These are phyloP conservation scores for Crataegus laevigata DNA, from an alignment of 306 rosid genomes.

Conservation along the genomic window DNA sequence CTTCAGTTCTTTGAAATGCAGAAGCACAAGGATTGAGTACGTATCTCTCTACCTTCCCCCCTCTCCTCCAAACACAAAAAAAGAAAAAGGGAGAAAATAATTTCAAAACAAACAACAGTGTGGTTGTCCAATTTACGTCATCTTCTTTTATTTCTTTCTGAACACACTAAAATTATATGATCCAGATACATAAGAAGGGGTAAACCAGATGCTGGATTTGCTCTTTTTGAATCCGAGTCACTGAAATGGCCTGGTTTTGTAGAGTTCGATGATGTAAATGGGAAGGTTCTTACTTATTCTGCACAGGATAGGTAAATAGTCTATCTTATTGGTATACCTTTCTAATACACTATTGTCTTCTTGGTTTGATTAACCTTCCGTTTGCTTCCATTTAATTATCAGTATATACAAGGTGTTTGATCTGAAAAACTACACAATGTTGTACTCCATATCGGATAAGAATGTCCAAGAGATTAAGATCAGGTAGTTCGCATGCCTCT, in stretches of 20 bases:
- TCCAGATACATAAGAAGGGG: slow-evolving; percentile 77
- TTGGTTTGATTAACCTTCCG: slow-evolving; percentile 14
- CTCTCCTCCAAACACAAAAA: neutral
- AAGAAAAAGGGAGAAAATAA: no score
- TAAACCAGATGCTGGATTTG: slow-evolving; percentile 84
- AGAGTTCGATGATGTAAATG: slow-evolving; percentile 93
- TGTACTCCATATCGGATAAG: slow-evolving; percentile 81
- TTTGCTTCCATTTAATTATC: slow-evolving; percentile 21
- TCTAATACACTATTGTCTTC: slow-evolving; percentile 5
- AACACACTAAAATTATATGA: slow-evolving; percentile 16
- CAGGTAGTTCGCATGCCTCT: slow-evolving; percentile 33
- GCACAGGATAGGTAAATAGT: slow-evolving; percentile 69
- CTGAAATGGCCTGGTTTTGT: slow-evolving; percentile 97
- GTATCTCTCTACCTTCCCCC: slow-evolving; percentile 7
- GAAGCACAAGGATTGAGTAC: slow-evolving; percentile 86
- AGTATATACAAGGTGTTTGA: slow-evolving; percentile 94
- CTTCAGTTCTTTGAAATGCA: slow-evolving; percentile 87
- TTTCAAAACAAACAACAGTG: neutral
- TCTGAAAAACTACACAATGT: slow-evolving; percentile 81
- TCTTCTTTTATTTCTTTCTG: slow-evolving; percentile 4
- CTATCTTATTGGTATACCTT: neutral
- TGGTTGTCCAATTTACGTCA: neutral
- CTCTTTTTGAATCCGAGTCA: slow-evolving; percentile 85
- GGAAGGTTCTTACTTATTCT: slow-evolving; percentile 85
- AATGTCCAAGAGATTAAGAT: slow-evolving; percentile 86